Conservation (phyloP, 495 filamentous ascomycete species). For the Aspergillus panamensis region DNA sequence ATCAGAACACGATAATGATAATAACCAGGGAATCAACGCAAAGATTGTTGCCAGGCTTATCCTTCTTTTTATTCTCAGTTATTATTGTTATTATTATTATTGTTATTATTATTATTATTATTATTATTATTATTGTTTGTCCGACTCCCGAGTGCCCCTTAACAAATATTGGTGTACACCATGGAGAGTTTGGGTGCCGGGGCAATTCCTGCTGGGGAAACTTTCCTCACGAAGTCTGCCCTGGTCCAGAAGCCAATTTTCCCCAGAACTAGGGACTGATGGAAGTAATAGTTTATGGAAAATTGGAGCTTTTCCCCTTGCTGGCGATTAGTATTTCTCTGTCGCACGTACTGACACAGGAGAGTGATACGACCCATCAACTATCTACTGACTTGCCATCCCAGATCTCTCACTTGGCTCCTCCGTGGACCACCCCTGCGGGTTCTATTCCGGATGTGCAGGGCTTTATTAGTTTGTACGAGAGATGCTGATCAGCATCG, state of each 20-base stretch:
- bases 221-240: not conserved
- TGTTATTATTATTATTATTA: no score
- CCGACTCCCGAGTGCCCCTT: not conserved
- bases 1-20: not conserved
- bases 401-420: not conserved
- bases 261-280: not conserved
- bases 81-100: no score
- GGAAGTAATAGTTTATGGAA: not conserved
- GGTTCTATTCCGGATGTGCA: conserved; percentile 8
- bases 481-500: not conserved
- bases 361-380: not conserved
- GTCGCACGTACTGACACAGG: not conserved
- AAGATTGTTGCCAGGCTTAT: no score
- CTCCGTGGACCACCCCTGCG: conserved; percentile 1
- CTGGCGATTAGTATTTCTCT: not conserved
- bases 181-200: not conserved
- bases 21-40: not conserved
- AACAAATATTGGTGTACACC: not conserved
- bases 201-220: not conserved
- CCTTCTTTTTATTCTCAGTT: no score
- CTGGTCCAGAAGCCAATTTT: not conserved
- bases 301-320: not conserved
- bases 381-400: not conserved
- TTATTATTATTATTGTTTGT: not conserved
- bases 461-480: not conserved